phyloP scores from a whole-genome alignment of 2,329 filamentous ascomycete genomes.

The Tolypocladium inflatum region DNA sequence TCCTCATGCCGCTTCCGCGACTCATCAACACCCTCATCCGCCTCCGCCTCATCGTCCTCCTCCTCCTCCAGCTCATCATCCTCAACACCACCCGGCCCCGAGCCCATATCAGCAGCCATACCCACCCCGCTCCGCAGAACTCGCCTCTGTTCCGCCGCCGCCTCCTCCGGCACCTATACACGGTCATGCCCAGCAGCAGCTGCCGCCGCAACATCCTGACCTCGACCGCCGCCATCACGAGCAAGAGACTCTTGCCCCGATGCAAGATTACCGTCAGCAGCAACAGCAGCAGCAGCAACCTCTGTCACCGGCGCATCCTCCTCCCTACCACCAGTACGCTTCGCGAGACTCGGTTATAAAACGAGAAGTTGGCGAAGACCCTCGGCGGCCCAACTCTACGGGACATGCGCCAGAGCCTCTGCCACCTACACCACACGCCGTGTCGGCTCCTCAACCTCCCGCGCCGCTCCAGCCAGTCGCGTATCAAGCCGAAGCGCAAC shows the following conservation, averaged over 20 bases:
- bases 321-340: slow-evolving; percentile 33
- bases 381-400: slow-evolving; percentile 43
- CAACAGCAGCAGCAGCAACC: slow-evolving; percentile 16
- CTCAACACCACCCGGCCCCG: slow-evolving; percentile 21
- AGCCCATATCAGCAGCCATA: slow-evolving; percentile 33
- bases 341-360: slow-evolving; percentile 45
- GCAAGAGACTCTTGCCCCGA: slow-evolving; percentile 42
- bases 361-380: slow-evolving; percentile 42
- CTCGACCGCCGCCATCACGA: slow-evolving; percentile 48
- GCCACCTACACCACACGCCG: slow-evolving; percentile 20
- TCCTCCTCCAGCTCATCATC: slow-evolving; percentile 10
- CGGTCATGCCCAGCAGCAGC: slow-evolving; percentile 22
- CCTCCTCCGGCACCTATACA: slow-evolving; percentile 14
- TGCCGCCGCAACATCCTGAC: slow-evolving; percentile 28
- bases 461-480: slow-evolving; percentile 18
- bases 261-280: slow-evolving; percentile 38
- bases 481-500: slow-evolving; percentile 34
- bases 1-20: slow-evolving; percentile 26
- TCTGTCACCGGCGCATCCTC: slow-evolving; percentile 34
- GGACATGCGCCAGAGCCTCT: slow-evolving; percentile 29
- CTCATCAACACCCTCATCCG: slow-evolving; percentile 16
- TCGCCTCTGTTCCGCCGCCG: slow-evolving; percentile 14
- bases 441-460: slow-evolving; percentile 19
- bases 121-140: slow-evolving; percentile 21
- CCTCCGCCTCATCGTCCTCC: slow-evolving; percentile 10